A percentile compares a stretch with the other conserved stretches of the same genome.
Evolutionary conservation across 345 rosid species (phyloP).

Genomic region (Linum usitatissimum): DNA sequence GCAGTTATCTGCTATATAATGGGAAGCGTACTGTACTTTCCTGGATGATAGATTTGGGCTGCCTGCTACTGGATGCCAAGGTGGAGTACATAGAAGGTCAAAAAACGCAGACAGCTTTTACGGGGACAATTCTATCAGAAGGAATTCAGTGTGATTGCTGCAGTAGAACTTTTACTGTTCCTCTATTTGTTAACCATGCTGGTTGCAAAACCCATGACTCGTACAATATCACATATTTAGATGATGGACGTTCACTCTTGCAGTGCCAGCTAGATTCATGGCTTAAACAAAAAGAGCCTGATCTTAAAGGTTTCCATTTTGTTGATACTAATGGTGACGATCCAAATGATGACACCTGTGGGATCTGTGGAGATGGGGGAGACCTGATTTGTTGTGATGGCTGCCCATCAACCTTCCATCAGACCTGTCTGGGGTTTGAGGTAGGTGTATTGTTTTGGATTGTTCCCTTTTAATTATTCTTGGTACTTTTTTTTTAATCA

Average conservation of each 20-base stretch:
- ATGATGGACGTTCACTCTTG: conserved; percentile 54
- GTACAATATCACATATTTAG: conserved; percentile 47
- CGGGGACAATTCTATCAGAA: conserved; percentile 45
- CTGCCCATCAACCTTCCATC: conserved; percentile 96
- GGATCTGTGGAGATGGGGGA: conserved; percentile 96
- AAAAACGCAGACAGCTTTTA: conserved; percentile 27
- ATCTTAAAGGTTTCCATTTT: conserved; percentile 44
- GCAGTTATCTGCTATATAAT: conserved; percentile 51
- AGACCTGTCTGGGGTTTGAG: conserved; percentile 64
- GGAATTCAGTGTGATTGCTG: conserved; percentile 84
- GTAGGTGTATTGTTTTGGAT: conserved; percentile 29
- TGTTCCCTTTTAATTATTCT: neutral
- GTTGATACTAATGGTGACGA: conserved; percentile 61
- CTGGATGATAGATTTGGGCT: conserved; percentile 77
- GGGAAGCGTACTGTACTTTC: conserved; percentile 69
- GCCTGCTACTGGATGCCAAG: conserved; percentile 43
- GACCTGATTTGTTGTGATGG: conserved; percentile 80
- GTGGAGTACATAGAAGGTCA: conserved; percentile 41
- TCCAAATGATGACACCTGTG: conserved; percentile 95
- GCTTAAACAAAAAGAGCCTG: conserved; percentile 54
- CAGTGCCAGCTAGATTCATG: conserved; percentile 62
- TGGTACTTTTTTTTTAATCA: neutral
- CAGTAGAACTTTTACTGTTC: conserved; percentile 32
- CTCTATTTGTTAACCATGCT: conserved; percentile 59
- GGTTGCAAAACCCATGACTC: conserved; percentile 42